phyloP scores from a whole-genome alignment of 352 stramenopile genomes.

The Phytophthora syringae region DNA sequence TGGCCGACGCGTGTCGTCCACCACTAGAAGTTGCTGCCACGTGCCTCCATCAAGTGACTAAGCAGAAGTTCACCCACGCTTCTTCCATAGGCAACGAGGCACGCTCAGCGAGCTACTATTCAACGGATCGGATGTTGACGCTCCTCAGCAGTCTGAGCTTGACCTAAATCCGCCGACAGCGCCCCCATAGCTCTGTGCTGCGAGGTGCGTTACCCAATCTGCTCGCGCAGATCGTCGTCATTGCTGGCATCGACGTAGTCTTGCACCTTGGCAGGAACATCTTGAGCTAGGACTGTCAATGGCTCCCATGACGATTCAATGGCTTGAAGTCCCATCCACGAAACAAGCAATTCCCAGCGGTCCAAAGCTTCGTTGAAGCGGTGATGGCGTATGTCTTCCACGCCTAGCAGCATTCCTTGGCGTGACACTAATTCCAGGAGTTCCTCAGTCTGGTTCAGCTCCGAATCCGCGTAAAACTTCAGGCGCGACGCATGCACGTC shows the following conservation, averaged over 20 bases:
- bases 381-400: background rate
- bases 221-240: background rate
- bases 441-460: background rate
- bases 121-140: too few relatives aligned
- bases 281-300: background rate
- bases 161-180: too few relatives aligned
- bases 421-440: slow-evolving; percentile 1
- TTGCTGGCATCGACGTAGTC: slow-evolving; percentile 1
- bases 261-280: slow-evolving; percentile 1
- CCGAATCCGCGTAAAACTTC: background rate
- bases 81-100: too few relatives aligned
- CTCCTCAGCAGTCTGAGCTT: too few relatives aligned
- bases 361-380: slow-evolving; percentile 2
- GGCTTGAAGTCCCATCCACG: slow-evolving; percentile 9
- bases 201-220: slow-evolving; percentile 1
- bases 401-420: background rate
- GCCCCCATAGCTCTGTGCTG: slow-evolving; percentile 2
- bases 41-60: too few relatives aligned
- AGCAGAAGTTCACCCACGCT: too few relatives aligned
- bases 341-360: slow-evolving; percentile 17
- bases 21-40: too few relatives aligned
- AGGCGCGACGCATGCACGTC: slow-evolving; percentile 6
- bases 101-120: too few relatives aligned
- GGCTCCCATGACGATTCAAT: slow-evolving; percentile 14
- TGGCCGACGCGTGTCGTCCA: too few relatives aligned